Evolutionary conservation across 495 filamentous ascomycete genomes (phyloP).

Genomic region (Penicillium coffeae): DNA sequence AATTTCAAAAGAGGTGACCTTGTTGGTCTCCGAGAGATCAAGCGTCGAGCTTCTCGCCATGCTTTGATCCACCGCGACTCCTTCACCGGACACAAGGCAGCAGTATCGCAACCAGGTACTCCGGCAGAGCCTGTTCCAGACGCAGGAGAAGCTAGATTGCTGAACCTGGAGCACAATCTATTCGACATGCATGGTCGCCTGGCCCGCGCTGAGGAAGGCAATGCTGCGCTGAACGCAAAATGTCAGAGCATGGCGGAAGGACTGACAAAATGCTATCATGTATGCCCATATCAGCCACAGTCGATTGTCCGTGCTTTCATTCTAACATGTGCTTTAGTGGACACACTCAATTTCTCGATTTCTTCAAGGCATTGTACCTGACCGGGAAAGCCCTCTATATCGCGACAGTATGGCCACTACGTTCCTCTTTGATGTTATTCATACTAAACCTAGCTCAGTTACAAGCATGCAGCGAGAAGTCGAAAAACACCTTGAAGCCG

Average conservation of each 20-base stretch:
- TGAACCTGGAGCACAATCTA: conserved; percentile 72
- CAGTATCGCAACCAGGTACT: conserved; percentile 73
- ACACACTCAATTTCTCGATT: conserved; percentile 75
- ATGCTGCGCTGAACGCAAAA: conserved; percentile 70
- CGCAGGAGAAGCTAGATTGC: conserved; percentile 69
- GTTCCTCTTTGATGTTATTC: neutral
- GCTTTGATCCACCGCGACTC: conserved; percentile 94
- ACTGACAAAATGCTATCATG: conserved; percentile 71
- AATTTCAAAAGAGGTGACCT: conserved; percentile 96
- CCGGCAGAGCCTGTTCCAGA: conserved; percentile 79
- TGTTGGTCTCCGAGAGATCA: conserved; percentile 89
- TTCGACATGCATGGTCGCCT: conserved; percentile 77
- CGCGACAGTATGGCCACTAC: conserved; percentile 50
- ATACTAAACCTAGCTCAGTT: conserved; percentile 50
- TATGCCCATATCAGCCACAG: conserved; percentile 27
- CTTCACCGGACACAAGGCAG: conserved; percentile 71
- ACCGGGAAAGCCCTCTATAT: conserved; percentile 56
- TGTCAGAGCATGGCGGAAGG: conserved; percentile 81
- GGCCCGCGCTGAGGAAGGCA: conserved; percentile 77
- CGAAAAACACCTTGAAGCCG: conserved; percentile 73
- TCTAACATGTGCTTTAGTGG: conserved; percentile 41
- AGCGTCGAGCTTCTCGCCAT: conserved; percentile 92
- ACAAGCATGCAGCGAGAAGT: conserved; percentile 78
- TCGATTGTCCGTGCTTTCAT: neutral
- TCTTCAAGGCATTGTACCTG: conserved; percentile 65